Evolutionary conservation across 2,329 filamentous ascomycete genomes (phyloP), one percentile per base, ranked within the genome.

Genomic region (Scedosporium boydii): DNA sequence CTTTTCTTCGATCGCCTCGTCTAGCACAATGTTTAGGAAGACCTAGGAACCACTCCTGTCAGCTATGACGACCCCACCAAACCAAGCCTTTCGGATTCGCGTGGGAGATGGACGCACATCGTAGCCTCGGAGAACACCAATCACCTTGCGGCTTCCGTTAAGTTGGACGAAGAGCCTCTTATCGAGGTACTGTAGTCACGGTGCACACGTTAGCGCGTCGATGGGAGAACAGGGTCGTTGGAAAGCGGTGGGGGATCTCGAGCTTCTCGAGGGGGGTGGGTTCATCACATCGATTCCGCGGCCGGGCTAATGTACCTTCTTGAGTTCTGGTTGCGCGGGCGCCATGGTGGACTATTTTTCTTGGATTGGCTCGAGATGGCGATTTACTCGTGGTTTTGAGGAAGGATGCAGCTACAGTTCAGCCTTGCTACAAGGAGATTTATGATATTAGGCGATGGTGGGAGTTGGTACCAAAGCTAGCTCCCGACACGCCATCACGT

Each of bases 91-190:
- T 6, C 42, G 16, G 16, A 16, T 41, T 7, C 1, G 26, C n/a
- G 18, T n/a, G 5, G 58, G 71, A n/a, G n/a, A n/a, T n/a, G n/a
- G n/a, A n/a, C 88, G 67, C 79, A 97, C 95, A 86, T 99, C 95
- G 77, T 98, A 99, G 64, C 95, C 95, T 67, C 95, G 88, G 63
- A 99, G 84, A 60, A 96, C 85, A 62, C 96, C 95, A 75, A 96
- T 91, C 65, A 99, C 93, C 78, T 96, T 98, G 75, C 95, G 90
- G 76, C 93, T 96, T 72, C 95, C 95, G 77, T 99, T 99, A 62
- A 99, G 82, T 77, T 99, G 93, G 68, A 98, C 92, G 76, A 97
- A 96, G 73, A 99, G 85, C 78, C 93, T 86, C 86, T 99, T 99
- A 83, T 99, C 95, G 78, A 99, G 92, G 78, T 99, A 99, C 95